phyloP scores from a whole-genome alignment of 192 early-diverging fungal genomes.

The Chytriomyces confervae region DNA sequence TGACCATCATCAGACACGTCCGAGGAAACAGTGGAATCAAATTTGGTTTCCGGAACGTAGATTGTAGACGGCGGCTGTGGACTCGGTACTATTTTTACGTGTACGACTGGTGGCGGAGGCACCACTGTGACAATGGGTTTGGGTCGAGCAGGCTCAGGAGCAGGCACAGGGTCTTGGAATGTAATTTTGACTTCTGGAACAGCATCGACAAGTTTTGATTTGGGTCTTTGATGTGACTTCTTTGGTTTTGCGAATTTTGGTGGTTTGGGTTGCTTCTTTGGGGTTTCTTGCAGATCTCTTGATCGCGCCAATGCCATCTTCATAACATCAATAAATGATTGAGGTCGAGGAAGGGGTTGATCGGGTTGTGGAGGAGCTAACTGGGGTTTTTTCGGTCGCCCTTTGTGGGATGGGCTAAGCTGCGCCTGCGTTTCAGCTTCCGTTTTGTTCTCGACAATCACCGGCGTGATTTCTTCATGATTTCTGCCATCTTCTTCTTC shows the following conservation, averaged over 20 bases:
- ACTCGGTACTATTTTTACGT: background rate
- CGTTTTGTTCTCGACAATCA: background rate
- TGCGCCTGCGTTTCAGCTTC: background rate
- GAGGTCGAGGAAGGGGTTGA: too few relatives aligned
- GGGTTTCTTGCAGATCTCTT: background rate
- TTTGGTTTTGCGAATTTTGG: background rate
- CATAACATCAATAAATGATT: constrained; percentile 1
- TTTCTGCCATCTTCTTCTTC: background rate
- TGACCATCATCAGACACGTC: background rate
- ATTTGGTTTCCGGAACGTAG: background rate
- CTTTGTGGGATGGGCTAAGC: too few relatives aligned
- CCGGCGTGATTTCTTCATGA: background rate
- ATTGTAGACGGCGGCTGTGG: background rate
- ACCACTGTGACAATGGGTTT: background rate
- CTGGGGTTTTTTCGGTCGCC: too few relatives aligned
- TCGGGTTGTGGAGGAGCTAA: too few relatives aligned
- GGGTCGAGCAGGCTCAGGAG: background rate
- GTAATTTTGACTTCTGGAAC: background rate
- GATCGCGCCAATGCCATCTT: background rate
- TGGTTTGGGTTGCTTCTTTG: background rate
- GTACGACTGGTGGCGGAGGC: background rate
- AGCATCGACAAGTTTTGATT: background rate
- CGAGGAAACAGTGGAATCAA: background rate
- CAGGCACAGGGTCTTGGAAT: background rate
- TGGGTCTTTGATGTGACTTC: background rate